phyloP scores from a whole-genome alignment of 2,329 filamentous ascomycete species.

The Ophiocordyceps sinensis region DNA sequence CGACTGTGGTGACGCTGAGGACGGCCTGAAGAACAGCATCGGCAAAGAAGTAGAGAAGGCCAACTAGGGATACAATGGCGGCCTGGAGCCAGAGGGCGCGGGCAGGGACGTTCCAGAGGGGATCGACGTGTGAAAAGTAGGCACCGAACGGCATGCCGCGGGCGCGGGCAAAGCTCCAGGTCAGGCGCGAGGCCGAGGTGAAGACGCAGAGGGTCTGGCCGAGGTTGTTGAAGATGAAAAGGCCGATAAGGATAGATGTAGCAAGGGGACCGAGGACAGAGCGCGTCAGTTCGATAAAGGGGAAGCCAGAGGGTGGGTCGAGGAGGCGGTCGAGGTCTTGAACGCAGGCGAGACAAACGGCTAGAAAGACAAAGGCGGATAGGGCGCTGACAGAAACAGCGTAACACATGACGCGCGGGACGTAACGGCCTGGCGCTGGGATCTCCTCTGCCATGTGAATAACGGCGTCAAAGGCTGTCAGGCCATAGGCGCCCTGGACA shows the following conservation, averaged over 20 bases:
- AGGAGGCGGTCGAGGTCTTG: conserved; percentile 28
- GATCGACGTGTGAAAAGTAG: conserved; percentile 28
- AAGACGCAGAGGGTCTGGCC: conserved; percentile 36
- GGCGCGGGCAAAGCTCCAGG: conserved; percentile 40
- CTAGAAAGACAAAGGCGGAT: conserved; percentile 35
- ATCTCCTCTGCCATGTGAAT: conserved; percentile 46
- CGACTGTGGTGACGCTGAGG: conserved; percentile 40
- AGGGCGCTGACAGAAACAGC: conserved; percentile 34
- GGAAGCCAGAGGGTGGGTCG: conserved; percentile 23
- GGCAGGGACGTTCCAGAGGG: conserved; percentile 34
- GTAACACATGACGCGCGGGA: conserved; percentile 37
- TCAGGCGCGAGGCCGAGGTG: conserved; percentile 35
- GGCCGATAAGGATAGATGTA: conserved; percentile 27
- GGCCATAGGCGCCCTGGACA: conserved; percentile 38
- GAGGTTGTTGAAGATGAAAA: conserved; percentile 42
- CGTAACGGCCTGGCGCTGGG: conserved; percentile 33
- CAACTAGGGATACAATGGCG: conserved; percentile 25
- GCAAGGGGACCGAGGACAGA: conserved; percentile 19
- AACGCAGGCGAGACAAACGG: conserved; percentile 35
- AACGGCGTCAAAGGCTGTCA: conserved; percentile 43
- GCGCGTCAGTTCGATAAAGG: conserved; percentile 33
- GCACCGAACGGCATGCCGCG: conserved; percentile 29
- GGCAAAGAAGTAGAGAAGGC: conserved; percentile 40
- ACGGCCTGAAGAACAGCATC: conserved; percentile 37
- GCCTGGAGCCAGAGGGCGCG: conserved; percentile 38